These are phyloP conservation scores for Ailanthus altissimus DNA, from an alignment of 345 rosid genomes.

Conservation along the genomic window DNA sequence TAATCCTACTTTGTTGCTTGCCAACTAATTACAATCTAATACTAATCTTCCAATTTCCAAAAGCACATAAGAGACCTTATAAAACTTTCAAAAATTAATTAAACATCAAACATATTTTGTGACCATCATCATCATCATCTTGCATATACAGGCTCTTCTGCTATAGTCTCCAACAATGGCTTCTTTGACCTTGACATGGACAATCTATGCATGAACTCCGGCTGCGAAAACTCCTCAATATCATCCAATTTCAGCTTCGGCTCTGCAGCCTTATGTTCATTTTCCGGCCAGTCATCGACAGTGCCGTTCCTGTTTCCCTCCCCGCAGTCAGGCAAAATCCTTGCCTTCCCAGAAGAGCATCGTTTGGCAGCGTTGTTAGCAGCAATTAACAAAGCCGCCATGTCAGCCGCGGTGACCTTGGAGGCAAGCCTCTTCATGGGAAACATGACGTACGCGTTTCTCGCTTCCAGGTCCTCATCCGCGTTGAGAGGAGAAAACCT, in stretches of 20 bases:
- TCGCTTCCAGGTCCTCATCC: conserved; percentile 72
- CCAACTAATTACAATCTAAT: background rate
- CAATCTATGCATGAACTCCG: conserved; percentile 57
- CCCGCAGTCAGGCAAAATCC: conserved; percentile 36
- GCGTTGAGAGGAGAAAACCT: conserved; percentile 70
- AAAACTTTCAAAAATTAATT: background rate
- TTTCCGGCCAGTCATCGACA: conserved; percentile 19
- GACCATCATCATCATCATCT: conserved; percentile 1
- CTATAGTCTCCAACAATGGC: conserved; percentile 74
- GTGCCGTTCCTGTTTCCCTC: background rate
- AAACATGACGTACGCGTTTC: conserved; percentile 66
- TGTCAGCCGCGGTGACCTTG: conserved; percentile 59
- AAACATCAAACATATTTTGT: background rate
- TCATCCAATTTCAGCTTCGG: conserved; percentile 59
- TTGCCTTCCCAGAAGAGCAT: conserved; percentile 31
- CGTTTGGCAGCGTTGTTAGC: conserved; percentile 54
- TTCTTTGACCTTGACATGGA: conserved; percentile 75
- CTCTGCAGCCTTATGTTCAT: conserved; percentile 16
- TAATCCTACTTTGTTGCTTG: background rate
- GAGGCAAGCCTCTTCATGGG: conserved; percentile 72
- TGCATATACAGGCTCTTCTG: conserved; percentile 50
- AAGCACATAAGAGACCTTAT: background rate
- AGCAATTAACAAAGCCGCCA: conserved; percentile 55
- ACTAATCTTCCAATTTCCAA: background rate
- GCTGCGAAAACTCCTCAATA: conserved; percentile 54